These are phyloP conservation scores for Marasmius sp. DNA, from an alignment of 1,284 basidiomycete species.

Conservation along the genomic window DNA sequence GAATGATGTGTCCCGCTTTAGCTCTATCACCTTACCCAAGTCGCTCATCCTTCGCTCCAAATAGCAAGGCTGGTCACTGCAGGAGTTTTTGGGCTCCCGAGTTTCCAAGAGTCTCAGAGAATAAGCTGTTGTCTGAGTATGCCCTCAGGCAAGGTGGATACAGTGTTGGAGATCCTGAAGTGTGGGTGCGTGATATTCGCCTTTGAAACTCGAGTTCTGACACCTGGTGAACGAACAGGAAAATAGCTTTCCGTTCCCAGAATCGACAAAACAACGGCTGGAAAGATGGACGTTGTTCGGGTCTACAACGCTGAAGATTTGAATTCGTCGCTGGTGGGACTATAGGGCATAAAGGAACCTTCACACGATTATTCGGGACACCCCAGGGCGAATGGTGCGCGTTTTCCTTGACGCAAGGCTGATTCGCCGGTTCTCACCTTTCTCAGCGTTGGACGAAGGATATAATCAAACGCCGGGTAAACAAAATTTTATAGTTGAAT, in stretches of 20 bases:
- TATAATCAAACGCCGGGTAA: constrained; percentile 71
- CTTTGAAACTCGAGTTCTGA: background rate
- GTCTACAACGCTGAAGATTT: constrained; percentile 62
- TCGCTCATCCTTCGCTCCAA: constrained; percentile 6
- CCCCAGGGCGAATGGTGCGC: constrained; percentile 52
- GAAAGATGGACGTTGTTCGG: constrained; percentile 65
- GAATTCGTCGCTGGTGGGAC: constrained; percentile 50
- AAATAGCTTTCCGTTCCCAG: constrained; percentile 73
- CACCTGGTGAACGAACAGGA: constrained; percentile 35
- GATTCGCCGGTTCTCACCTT: constrained; percentile 2
- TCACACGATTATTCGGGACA: constrained; percentile 40
- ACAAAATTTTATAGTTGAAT: constrained; percentile 13
- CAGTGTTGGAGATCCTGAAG: constrained; percentile 48
- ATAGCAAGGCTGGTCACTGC: constrained; percentile 55
- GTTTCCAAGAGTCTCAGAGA: constrained; percentile 47
- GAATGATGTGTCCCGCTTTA: constrained; percentile 51
- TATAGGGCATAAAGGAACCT: constrained; percentile 78
- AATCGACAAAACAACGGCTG: constrained; percentile 43
- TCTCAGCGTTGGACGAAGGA: constrained; percentile 51
- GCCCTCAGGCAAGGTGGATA: constrained; percentile 70
- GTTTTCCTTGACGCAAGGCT: background rate
- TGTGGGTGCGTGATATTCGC: constrained; percentile 39
- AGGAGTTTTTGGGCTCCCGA: constrained; percentile 47
- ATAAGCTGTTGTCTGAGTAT: constrained; percentile 79
- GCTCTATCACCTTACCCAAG: constrained; percentile 10